Base-by-base conservation (phyloP, 306 rosid genomes). In the Casuarina glauca region DNA sequence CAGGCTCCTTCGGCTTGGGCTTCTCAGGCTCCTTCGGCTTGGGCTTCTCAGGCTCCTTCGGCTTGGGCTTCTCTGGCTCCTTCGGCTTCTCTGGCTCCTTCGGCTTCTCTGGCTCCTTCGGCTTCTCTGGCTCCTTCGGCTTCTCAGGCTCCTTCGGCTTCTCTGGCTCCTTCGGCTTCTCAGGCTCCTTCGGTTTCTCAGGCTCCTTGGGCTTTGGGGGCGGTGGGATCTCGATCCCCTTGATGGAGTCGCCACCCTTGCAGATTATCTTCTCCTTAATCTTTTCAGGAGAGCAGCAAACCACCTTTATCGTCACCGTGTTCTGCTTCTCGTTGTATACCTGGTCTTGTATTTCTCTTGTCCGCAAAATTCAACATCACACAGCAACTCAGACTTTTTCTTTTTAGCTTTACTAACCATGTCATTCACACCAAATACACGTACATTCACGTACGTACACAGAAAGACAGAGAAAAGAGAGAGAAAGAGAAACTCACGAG, bases 271-370 rank as follows among this genome's bases (percentile, higher is more conserved):
- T 89, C 69, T 90, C 88, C 72, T 84, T 80, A 1, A 92, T 84
- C 81, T 84, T 92, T 61, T 94, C 98, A 2, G 97, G 98, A 69
- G 80, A 68, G 36, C 96, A 90, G 36, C 97, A 88, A 0, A 89
- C 90, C 67, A 94, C 98, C 32, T 77, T 90, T 82, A 92, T 88
- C 2, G 13, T 3, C 84, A 94, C 96, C 0, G 15, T 58, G 82
- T 87, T 88, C 2, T 78, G 69, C 82, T 92, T 88, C 46, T 92
- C 91, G 38, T 88, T 80, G 78, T 76, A 92, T n/a, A 38, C 45
- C 83, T 89, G 93, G 81, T 84, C 93, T 83, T 86, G 94, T 84
- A 94, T 90, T 87, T 94, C 98, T 94, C 39, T 82, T 79, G 91
- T 87, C 83, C 88, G 78, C 10, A 88, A 81, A 74, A 74, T 11